Conservation (phyloP, 2,329 filamentous ascomycete genomes). For the Cryoendolithus antarcticus region DNA sequence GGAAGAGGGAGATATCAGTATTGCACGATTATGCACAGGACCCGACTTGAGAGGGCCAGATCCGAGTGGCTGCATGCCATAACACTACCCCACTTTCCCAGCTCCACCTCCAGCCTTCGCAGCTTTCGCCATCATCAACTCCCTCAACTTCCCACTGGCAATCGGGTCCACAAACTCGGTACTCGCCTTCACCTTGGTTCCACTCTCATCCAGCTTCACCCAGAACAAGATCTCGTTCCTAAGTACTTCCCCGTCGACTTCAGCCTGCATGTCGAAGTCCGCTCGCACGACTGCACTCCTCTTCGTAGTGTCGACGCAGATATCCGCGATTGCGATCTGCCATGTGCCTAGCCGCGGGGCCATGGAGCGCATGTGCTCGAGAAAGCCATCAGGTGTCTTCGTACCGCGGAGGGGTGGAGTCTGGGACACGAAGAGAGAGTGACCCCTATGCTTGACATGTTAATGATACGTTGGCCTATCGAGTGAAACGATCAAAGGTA, state of each 20-base stretch:
- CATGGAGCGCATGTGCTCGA: conserved; percentile 16
- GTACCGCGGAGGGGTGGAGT: conserved; percentile 13
- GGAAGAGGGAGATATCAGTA: too few species aligned
- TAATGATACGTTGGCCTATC: too few species aligned
- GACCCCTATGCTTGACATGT: conserved; percentile 9
- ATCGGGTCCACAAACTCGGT: conserved; percentile 23
- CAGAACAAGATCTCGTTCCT: conserved; percentile 24
- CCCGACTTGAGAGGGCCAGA: too few species aligned
- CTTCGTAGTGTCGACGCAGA: conserved; percentile 18
- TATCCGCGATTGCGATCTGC: conserved; percentile 12
- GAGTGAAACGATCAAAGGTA: too few species aligned
- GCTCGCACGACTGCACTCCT: conserved; percentile 13
- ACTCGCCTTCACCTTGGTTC: conserved; percentile 14
- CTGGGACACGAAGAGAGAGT: conserved; percentile 16
- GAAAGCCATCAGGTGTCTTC: conserved; percentile 13
- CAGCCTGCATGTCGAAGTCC: conserved; percentile 17
- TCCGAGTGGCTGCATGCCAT: too few species aligned
- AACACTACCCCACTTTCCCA: too few species aligned
- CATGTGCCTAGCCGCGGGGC: conserved; percentile 14
- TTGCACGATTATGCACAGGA: too few species aligned
- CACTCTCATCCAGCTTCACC: conserved; percentile 17
- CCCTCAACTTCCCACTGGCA: conserved; percentile 10
- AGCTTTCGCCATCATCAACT: conserved; percentile 1
- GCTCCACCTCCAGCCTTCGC: not conserved
- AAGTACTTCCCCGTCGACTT: conserved; percentile 10